These are phyloP conservation scores for Medicago ruthenica DNA, from an alignment of 306 rosid genomes.

Conservation along the genomic window DNA sequence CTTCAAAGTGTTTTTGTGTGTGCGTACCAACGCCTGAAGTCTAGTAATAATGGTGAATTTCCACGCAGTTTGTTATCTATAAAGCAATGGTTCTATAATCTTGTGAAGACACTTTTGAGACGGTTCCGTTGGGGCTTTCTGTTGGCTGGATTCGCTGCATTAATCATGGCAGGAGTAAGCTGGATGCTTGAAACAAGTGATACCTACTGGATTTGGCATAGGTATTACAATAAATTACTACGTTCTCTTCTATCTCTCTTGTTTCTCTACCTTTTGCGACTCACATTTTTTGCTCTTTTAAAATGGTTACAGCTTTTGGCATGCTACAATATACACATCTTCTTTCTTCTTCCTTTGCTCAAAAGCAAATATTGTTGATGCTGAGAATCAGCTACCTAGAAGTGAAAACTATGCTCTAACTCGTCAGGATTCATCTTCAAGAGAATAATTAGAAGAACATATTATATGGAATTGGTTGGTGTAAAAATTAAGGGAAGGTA, in stretches of 20 bases:
- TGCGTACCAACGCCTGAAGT: neutral
- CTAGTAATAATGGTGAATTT: conserved; percentile 24
- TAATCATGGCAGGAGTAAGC: conserved; percentile 83
- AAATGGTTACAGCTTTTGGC: conserved; percentile 86
- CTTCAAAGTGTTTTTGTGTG: neutral
- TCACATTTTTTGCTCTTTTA: conserved; percentile 20
- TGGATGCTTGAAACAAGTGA: conserved; percentile 81
- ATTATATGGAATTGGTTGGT: neutral
- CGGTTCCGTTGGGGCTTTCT: conserved; percentile 81
- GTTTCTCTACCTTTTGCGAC: conserved; percentile 12
- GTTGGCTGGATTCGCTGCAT: conserved; percentile 66
- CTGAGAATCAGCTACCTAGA: conserved; percentile 42
- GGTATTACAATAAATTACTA: conserved; percentile 50
- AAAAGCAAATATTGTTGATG: conserved; percentile 49
- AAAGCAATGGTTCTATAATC: conserved; percentile 64
- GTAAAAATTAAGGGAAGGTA: neutral
- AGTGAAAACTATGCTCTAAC: conserved; percentile 47
- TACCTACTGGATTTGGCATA: conserved; percentile 97
- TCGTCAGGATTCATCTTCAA: conserved; percentile 52
- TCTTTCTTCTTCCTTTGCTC: conserved; percentile 72
- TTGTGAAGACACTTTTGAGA: conserved; percentile 59
- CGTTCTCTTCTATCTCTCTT: conserved; percentile 31
- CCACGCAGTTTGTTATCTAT: conserved; percentile 70
- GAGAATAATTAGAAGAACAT: conserved; percentile 4
- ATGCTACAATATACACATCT: conserved; percentile 76